A percentile compares a stretch with the other conserved stretches of the same genome.
phyloP scores from a whole-genome alignment of 371 early-diverging fungal genomes.

The Mortierella sp. region DNA sequence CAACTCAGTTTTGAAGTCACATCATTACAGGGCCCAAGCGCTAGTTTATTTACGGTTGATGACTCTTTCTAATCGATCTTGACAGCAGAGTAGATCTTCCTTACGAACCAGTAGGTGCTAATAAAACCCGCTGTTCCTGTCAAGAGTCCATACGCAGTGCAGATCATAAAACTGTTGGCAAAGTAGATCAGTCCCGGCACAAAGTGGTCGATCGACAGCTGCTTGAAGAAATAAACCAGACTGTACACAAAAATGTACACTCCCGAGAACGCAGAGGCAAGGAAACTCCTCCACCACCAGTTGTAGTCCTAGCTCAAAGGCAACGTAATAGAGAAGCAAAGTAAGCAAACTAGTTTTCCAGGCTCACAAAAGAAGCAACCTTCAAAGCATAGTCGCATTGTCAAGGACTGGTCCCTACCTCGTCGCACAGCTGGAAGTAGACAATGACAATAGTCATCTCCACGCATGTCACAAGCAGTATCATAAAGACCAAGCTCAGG shows the following conservation, averaged over 20 bases:
- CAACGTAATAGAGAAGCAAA: neutral
- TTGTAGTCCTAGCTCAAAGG: conserved; percentile 67
- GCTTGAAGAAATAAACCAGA: conserved; percentile 65
- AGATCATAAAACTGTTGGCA: conserved; percentile 65
- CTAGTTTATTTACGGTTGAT: too few species aligned
- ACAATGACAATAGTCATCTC: conserved; percentile 89
- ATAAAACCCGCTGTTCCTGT: conserved; percentile 89
- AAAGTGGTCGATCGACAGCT: conserved; percentile 63
- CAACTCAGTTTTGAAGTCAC: too few species aligned
- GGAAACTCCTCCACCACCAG: conserved; percentile 89
- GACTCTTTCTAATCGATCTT: conserved; percentile 78
- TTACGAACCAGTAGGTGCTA: conserved; percentile 81
- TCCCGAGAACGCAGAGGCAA: conserved; percentile 78
- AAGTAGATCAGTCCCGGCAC: conserved; percentile 70
- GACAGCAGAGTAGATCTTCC: conserved; percentile 81
- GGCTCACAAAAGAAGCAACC: neutral
- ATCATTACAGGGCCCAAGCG: too few species aligned
- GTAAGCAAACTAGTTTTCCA: neutral
- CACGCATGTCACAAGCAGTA: conserved; percentile 86
- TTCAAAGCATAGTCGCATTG: too few species aligned
- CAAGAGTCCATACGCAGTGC: conserved; percentile 66
- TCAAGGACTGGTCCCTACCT: conserved; percentile 60
- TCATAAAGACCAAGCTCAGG: conserved; percentile 83
- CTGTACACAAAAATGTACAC: conserved; percentile 81
- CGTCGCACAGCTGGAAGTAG: conserved; percentile 91